These are phyloP conservation scores for Candolleomyces efflorescens DNA, from an alignment of 768 basidiomycete genomes.

Conservation along the genomic window DNA sequence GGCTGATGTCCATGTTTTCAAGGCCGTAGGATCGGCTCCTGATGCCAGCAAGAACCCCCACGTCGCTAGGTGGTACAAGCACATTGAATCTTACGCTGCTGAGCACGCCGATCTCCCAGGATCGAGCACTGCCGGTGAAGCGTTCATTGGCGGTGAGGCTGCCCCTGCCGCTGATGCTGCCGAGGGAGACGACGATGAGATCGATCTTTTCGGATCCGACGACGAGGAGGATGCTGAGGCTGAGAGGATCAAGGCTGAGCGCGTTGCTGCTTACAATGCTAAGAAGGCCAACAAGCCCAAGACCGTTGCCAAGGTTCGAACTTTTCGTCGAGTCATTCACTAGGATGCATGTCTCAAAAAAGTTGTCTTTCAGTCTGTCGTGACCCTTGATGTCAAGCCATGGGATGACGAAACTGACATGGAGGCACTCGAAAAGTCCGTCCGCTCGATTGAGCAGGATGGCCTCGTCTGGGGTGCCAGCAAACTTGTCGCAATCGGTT, in stretches of 20 bases:
- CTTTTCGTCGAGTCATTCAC: not conserved
- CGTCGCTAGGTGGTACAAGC: slow-evolving; percentile 88
- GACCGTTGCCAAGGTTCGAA: slow-evolving; percentile 75
- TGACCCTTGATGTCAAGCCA: slow-evolving; percentile 97
- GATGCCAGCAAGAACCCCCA: slow-evolving; percentile 63
- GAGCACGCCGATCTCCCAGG: slow-evolving; percentile 81
- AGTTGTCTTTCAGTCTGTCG: slow-evolving; percentile 68
- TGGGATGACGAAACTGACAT: slow-evolving; percentile 99
- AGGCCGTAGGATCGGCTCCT: slow-evolving; percentile 66
- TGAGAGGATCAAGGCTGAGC: slow-evolving; percentile 84
- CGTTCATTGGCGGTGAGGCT: slow-evolving; percentile 54
- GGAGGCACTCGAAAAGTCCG: slow-evolving; percentile 74
- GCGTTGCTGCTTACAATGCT: slow-evolving; percentile 87
- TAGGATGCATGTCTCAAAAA: not conserved
- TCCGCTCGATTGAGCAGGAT: slow-evolving; percentile 81
- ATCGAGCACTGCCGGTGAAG: slow-evolving; percentile 76
- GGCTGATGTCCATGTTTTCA: slow-evolving; percentile 91
- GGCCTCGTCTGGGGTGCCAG: slow-evolving; percentile 96
- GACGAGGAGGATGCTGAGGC: slow-evolving; percentile 82
- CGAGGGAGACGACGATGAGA: slow-evolving; percentile 61
- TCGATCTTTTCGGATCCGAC: slow-evolving; percentile 81
- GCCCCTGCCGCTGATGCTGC: slow-evolving; percentile 43
- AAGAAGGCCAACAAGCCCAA: slow-evolving; percentile 94
- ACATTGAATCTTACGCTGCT: slow-evolving; percentile 81
- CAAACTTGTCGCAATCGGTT: slow-evolving; percentile 91